Percentiles rank a stretch among this genome's conserved stretches.
These are phyloP conservation scores for Hyaloperonospora brassicae DNA, from an alignment of 352 stramenopile genomes.

Conservation along the genomic window DNA sequence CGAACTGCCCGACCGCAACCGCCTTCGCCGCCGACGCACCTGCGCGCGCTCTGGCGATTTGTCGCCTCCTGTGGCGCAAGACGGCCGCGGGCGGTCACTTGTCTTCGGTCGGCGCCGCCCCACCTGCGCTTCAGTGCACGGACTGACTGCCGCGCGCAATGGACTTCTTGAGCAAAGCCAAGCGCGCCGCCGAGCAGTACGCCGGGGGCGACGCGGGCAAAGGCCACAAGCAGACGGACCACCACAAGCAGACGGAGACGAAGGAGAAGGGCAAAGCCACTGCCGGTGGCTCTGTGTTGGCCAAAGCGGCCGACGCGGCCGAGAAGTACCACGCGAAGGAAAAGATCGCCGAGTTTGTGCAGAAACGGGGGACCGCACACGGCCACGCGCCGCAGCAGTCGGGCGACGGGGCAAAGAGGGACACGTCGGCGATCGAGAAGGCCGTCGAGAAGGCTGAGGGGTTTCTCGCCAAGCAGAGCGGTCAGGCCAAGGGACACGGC, in stretches of 20 bases:
- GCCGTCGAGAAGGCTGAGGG: constrained; percentile 21
- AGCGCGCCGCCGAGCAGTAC: constrained; percentile 11
- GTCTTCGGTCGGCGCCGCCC: too few species aligned
- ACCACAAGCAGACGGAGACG: too few species aligned
- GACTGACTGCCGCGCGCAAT: too few species aligned
- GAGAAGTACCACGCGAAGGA: constrained; percentile 33
- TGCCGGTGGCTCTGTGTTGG: constrained; percentile 13
- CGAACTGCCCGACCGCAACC: too few species aligned
- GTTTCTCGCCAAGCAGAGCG: constrained; percentile 23
- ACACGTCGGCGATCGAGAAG: constrained; percentile 25
- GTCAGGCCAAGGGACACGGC: constrained; percentile 17
- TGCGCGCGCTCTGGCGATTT: too few species aligned
- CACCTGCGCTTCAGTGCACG: too few species aligned
- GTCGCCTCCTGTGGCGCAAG: too few species aligned
- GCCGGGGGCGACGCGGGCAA: constrained; percentile 8
- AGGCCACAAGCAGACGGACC: constrained; percentile 3
- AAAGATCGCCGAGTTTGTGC: constrained; percentile 23
- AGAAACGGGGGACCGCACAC: constrained; percentile 22
- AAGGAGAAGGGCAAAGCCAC: constrained; percentile 20
- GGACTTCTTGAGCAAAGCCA: constrained; percentile 29
- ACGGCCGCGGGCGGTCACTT: too few species aligned
- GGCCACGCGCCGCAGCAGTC: constrained; percentile 10
- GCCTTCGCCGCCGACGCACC: too few species aligned
- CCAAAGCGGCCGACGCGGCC: constrained; percentile 21
- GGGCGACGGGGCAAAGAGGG: constrained; percentile 18